Conservation (phyloP, 805 yeast species). For the Clavispora vitiphila region DNA sequence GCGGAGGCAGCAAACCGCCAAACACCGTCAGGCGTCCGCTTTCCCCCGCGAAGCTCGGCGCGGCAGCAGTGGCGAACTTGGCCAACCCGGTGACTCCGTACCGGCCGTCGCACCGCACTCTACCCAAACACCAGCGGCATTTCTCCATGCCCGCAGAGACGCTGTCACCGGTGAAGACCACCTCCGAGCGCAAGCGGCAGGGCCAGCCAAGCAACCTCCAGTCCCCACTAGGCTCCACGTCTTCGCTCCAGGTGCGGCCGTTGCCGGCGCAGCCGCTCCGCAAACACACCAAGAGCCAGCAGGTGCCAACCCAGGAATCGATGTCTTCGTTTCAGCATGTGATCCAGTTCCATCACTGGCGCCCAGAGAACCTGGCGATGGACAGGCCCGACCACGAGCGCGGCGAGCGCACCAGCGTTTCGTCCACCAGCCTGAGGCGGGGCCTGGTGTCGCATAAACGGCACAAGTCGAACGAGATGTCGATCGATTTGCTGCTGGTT, state of each 20-base stretch:
- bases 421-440: slow-evolving; percentile 6
- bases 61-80: slow-evolving; percentile 57
- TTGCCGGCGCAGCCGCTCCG: slow-evolving; percentile 38
- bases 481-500: slow-evolving; percentile 20
- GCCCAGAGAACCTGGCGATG: slow-evolving; percentile 29
- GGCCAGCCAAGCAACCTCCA: slow-evolving; percentile 3
- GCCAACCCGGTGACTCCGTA: slow-evolving; percentile 34
- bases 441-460: slow-evolving; percentile 26
- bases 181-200: background rate
- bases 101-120: slow-evolving; percentile 17
- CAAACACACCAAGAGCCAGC: slow-evolving; percentile 24
- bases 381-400: slow-evolving; percentile 1
- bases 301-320: slow-evolving; percentile 36
- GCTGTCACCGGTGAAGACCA: slow-evolving; percentile 2
- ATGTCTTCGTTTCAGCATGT: slow-evolving; percentile 47
- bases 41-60: slow-evolving; percentile 71
- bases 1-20: slow-evolving; percentile 20
- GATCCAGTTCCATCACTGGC: slow-evolving; percentile 57
- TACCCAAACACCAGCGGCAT: slow-evolving; percentile 34
- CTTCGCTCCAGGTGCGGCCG: slow-evolving; percentile 40
- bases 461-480: slow-evolving; percentile 28
- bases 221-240: slow-evolving; percentile 23
- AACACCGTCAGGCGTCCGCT: slow-evolving; percentile 35
- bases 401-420: background rate
- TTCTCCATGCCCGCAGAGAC: slow-evolving; percentile 38